These are phyloP conservation scores for Rutstroemia sydowiana DNA, from an alignment of 2,329 filamentous ascomycete genomes.

Conservation along the genomic window DNA sequence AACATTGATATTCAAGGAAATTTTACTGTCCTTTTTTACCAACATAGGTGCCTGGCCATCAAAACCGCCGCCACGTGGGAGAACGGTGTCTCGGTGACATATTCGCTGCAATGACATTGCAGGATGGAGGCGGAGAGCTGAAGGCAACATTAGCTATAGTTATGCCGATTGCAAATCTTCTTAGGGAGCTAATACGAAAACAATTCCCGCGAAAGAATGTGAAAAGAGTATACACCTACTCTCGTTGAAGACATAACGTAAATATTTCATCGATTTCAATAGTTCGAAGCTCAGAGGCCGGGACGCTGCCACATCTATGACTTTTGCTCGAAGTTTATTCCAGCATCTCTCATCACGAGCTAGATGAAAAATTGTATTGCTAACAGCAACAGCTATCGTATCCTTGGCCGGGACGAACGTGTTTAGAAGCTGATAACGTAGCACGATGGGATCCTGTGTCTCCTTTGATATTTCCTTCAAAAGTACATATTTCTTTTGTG, in stretches of 20 bases:
- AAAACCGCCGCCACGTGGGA: conserved; percentile 26
- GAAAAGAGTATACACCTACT: no score
- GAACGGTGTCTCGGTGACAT: neutral
- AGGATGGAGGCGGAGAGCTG: neutral
- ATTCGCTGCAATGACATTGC: neutral
- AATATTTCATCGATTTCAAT: neutral
- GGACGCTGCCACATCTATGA: neutral
- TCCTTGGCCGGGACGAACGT: neutral
- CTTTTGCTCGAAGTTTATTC: neutral
- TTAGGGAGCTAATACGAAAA: no score
- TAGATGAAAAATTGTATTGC: conserved; percentile 1
- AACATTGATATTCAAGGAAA: conserved; percentile 12
- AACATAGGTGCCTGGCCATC: conserved; percentile 23
- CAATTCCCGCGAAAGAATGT: neutral
- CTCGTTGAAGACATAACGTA: neutral
- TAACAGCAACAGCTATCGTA: neutral
- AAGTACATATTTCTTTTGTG: neutral
- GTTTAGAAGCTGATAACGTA: neutral
- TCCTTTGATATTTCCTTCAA: conserved; percentile 7
- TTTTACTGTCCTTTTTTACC: conserved; percentile 15
- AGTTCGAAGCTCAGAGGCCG: neutral
- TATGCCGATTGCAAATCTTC: no score
- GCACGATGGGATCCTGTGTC: neutral
- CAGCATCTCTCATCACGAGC: neutral
- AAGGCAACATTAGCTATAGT: neutral